Evolutionary conservation across 1,284 basidiomycete species (phyloP).

Genomic region (Sanguinoderma infundibulare): DNA sequence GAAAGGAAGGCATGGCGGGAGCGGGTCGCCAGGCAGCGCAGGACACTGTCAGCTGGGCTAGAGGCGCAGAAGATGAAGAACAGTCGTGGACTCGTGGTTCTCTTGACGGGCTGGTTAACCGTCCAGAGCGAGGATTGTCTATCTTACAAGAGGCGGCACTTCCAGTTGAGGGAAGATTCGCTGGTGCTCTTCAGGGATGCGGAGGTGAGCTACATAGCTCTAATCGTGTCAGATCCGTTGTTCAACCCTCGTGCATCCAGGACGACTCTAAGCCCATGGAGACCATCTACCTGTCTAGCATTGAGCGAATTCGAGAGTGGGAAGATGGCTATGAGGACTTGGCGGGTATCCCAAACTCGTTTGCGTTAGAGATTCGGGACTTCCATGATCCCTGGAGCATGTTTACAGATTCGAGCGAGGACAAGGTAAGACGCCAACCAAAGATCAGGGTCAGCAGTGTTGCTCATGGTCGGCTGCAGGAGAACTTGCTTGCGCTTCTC

Average conservation of each 20-base stretch:
- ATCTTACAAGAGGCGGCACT: conserved; percentile 71
- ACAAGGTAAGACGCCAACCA: conserved; percentile 53
- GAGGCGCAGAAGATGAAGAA: conserved; percentile 21
- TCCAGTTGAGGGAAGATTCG: conserved; percentile 54
- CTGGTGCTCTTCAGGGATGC: conserved; percentile 60
- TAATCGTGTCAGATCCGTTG: background rate
- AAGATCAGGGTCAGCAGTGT: background rate
- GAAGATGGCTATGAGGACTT: conserved; percentile 76
- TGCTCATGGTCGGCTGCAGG: conserved; percentile 17
- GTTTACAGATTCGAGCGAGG: conserved; percentile 68
- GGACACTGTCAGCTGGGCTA: conserved; percentile 39
- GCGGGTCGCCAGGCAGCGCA: conserved; percentile 48
- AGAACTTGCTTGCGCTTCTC: conserved; percentile 31
- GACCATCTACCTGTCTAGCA: conserved; percentile 49
- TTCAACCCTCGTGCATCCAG: conserved; percentile 17
- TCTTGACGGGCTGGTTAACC: conserved; percentile 66
- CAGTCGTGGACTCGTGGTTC: conserved; percentile 34
- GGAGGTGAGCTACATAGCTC: conserved; percentile 48
- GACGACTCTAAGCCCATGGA: conserved; percentile 48
- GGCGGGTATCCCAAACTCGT: conserved; percentile 70
- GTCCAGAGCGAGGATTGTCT: conserved; percentile 60
- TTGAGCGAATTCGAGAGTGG: conserved; percentile 63
- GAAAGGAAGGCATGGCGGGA: conserved; percentile 48
- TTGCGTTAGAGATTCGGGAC: conserved; percentile 66
- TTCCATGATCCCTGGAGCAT: conserved; percentile 55